Evolutionary conservation across 305 asterid species (phyloP), one percentile per base, ranked within the genome.

Genomic region (Solanum aculeatissimum): DNA sequence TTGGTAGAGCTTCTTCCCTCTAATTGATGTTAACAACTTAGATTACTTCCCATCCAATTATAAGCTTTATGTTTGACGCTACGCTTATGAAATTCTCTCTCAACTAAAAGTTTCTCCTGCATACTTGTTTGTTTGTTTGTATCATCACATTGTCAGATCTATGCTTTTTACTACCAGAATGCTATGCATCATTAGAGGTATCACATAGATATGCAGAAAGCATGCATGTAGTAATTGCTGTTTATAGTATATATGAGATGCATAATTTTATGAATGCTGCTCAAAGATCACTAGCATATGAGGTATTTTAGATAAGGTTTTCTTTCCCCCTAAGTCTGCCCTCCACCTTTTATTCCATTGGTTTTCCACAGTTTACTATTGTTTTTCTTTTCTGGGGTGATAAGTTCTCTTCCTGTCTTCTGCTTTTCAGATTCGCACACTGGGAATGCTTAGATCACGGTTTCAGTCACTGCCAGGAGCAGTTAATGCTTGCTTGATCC

Each of bases 401-500:
- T 86, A 81, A 68, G 70, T 49, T 74, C 62, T 70, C 25, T 72
- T 86, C 88, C 82, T 84, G 43, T 54, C 70, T 85, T 84, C n/a
- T 88, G 85, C 68, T 83, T 58, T 58, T 84, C 93, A 96, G 99
- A 97, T 97, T 88, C 95, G 99, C 78, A 95, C 98, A 18, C 84
- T 95, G 92, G 96, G 87, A 88, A 92, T 97, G 98, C 98, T 97
- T 85, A 91, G 99, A 90, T 95, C 98, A 83, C 96, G 99, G 78
- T 97, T 97, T 89, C 91, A 84, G 87, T 91, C 98, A 75, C 72
- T 97, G 86, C 99, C 99, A 55, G 98, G 95, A 83, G 99, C 98
- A 89, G 93, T 97, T 86, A 97, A 93, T 90, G 95, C 77, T 83
- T 47, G 97, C 88, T 90, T 97, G 91, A 91, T 94, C 84, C 99